A percentile compares a stretch with the other conserved stretches of the same genome.
Evolutionary conservation across 176 grass and related monocot species (phyloP).

Genomic region (Lolium rigidum): DNA sequence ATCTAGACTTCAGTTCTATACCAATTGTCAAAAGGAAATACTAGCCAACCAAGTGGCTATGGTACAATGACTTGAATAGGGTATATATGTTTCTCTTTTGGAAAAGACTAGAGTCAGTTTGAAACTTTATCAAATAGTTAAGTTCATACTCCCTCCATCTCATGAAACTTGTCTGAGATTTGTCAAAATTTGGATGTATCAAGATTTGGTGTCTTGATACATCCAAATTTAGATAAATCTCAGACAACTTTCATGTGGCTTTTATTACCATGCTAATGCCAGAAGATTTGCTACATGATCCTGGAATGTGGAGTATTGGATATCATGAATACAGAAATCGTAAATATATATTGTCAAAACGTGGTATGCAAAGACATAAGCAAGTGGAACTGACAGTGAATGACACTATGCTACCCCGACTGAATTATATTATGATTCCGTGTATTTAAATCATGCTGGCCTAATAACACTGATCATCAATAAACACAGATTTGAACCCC

Average conservation of each 20-base stretch:
- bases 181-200: too few relatives aligned
- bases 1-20: constrained; percentile 5
- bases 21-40: not conserved
- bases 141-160: not conserved
- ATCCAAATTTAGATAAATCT: too few relatives aligned
- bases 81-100: not conserved
- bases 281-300: constrained; percentile 9
- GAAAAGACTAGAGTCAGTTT: not conserved
- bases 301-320: constrained; percentile 2
- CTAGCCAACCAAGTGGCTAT: not conserved
- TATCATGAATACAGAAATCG: not conserved
- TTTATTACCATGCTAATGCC: not conserved
- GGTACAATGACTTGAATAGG: constrained; percentile 1
- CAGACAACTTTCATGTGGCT: too few relatives aligned
- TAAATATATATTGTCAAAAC: constrained; percentile 30
- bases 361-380: constrained; percentile 1
- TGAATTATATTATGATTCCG: not conserved
- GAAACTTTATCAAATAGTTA: constrained; percentile 18
- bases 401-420: not conserved
- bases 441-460: constrained; percentile 29
- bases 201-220: too few relatives aligned
- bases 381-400: constrained; percentile 6
- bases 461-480: not conserved
- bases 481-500: constrained; percentile 12
- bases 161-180: too few relatives aligned